phyloP scores from a whole-genome alignment of 2,329 filamentous ascomycete genomes.

The Pyricularia sp. region DNA sequence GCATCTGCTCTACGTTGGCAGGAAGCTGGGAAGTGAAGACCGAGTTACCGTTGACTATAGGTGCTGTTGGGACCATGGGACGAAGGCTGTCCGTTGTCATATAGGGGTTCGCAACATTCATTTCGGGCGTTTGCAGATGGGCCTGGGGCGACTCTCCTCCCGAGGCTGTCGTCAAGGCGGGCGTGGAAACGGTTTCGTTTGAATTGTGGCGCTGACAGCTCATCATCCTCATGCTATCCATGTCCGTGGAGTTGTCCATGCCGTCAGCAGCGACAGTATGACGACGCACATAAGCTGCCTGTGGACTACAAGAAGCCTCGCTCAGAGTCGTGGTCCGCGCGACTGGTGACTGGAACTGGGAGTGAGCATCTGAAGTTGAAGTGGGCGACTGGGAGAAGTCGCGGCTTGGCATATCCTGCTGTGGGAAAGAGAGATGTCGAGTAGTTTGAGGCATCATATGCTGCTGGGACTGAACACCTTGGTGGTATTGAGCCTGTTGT shows the following conservation, averaged over 20 bases:
- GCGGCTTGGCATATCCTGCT: neutral
- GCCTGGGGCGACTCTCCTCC: neutral
- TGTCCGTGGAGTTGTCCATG: neutral
- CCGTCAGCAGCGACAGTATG: neutral
- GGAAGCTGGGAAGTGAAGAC: neutral
- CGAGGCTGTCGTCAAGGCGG: neutral
- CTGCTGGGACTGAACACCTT: neutral
- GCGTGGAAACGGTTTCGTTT: neutral
- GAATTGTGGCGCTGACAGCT: neutral
- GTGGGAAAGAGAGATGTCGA: neutral
- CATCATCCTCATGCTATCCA: neutral
- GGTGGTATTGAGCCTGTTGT: conserved; percentile 3
- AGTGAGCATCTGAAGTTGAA: too few relatives aligned
- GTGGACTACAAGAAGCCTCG: neutral
- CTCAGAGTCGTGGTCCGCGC: neutral
- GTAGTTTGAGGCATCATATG: neutral
- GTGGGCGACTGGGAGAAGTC: neutral
- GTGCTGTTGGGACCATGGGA: neutral
- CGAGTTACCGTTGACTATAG: neutral
- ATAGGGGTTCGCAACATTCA: neutral
- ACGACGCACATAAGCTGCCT: neutral
- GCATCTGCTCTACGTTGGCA: neutral
- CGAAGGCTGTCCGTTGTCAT: neutral
- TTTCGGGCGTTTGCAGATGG: neutral
- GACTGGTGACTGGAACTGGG: neutral